Percentiles rank a stretch among this genome's conserved stretches.
phyloP scores from a whole-genome alignment of 177 flowering plant genomes.

The Tripterygium wilfordii region DNA sequence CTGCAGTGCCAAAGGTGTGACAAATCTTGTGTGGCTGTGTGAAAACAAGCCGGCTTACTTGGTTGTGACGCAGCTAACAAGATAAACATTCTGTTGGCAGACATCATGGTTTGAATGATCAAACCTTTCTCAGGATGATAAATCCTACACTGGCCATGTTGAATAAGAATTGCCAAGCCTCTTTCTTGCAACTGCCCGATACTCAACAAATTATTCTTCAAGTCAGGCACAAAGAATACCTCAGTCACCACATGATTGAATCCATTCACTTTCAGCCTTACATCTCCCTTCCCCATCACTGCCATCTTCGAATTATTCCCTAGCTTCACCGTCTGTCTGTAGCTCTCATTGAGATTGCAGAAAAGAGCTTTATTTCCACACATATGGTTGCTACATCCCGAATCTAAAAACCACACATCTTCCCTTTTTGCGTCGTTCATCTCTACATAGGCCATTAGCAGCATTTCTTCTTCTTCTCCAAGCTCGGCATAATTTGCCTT shows the following conservation, averaged over 20 bases:
- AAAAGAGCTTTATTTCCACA: constrained; percentile 9
- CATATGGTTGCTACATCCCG: constrained; percentile 20
- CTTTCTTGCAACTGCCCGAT: constrained; percentile 17
- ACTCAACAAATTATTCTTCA: constrained; percentile 13
- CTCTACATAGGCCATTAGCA: too few relatives aligned
- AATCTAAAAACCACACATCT: constrained; percentile 19
- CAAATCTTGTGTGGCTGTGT: background rate
- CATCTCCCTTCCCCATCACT: constrained; percentile 9
- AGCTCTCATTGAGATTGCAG: constrained; percentile 8
- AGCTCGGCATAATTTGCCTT: background rate
- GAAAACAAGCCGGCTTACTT: background rate
- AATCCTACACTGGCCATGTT: constrained; percentile 1
- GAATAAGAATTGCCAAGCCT: background rate
- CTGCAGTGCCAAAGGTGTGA: constrained; percentile 8
- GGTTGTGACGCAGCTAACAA: background rate
- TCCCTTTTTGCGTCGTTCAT: constrained; percentile 6
- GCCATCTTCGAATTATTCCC: constrained; percentile 8
- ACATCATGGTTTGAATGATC: constrained; percentile 5
- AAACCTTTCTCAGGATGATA: constrained; percentile 10
- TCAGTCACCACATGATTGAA: constrained; percentile 1
- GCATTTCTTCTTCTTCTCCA: constrained; percentile 8
- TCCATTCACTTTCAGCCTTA: constrained; percentile 6
- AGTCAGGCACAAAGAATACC: constrained; percentile 9
- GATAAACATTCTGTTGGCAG: constrained; percentile 6
- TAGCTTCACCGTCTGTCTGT: constrained; percentile 1